These are phyloP conservation scores for Scheffersomyces spartinae DNA, from an alignment of 805 yeast genomes.

Conservation along the genomic window DNA sequence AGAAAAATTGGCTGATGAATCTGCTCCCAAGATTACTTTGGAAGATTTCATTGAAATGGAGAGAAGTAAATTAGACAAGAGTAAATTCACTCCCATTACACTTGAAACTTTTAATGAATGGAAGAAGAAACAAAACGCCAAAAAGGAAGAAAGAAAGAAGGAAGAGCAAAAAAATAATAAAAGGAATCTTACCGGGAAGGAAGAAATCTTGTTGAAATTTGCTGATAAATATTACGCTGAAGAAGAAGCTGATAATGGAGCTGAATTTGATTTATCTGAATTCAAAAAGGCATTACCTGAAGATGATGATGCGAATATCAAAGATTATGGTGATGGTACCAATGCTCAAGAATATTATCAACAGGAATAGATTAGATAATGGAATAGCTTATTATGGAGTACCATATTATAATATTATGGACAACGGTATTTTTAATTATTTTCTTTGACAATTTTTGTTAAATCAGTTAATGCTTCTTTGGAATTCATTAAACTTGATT, in stretches of 20 bases:
- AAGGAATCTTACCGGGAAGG: conserved; percentile 54
- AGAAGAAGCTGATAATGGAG: conserved; percentile 38
- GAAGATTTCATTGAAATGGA: conserved; percentile 95
- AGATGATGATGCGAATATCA: conserved; percentile 34
- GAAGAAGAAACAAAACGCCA: conserved; percentile 52
- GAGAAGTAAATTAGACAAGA: conserved; percentile 69
- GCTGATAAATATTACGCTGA: conserved; percentile 44
- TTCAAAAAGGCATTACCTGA: conserved; percentile 46
- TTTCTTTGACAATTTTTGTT: too few relatives aligned
- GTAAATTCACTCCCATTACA: conserved; percentile 77
- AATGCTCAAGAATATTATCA: conserved; percentile 16
- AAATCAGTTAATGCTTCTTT: conserved; percentile 2
- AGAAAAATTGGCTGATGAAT: conserved; percentile 75
- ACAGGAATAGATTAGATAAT: too few relatives aligned
- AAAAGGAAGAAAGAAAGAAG: conserved; percentile 15
- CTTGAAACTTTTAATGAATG: conserved; percentile 69
- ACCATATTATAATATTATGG: too few relatives aligned
- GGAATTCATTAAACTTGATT: conserved; percentile 10
- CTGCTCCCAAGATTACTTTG: conserved; percentile 80
- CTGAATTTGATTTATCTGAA: conserved; percentile 45
- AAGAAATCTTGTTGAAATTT: conserved; percentile 51
- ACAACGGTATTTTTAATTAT: too few relatives aligned
- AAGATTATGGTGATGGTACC: conserved; percentile 66
- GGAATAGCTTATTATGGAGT: too few relatives aligned
- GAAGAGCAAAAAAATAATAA: conserved; percentile 26